Evolutionary conservation across 1,284 basidiomycete genomes (phyloP).

Genomic region (Pseudozyma thailandica): DNA sequence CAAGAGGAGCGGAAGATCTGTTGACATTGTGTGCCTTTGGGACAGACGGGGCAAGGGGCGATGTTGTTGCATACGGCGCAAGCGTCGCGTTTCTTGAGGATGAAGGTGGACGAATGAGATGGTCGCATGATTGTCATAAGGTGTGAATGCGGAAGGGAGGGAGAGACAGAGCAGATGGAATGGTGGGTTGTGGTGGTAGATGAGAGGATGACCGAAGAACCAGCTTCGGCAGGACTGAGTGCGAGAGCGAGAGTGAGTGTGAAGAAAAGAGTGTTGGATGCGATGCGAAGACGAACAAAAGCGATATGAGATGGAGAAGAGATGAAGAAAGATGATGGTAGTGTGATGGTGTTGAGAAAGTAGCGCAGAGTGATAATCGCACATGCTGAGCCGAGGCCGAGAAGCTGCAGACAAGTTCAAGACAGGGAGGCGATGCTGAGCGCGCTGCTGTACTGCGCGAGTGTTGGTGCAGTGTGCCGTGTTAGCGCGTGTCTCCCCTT

Average conservation of each 20-base stretch:
- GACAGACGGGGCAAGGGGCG: conserved; percentile 38
- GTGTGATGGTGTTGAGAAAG: conserved; percentile 1
- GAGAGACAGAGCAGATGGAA: background rate
- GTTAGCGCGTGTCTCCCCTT: background rate
- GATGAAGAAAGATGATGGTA: background rate
- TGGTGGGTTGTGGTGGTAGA: background rate
- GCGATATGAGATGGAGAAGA: background rate
- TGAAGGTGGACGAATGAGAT: conserved; percentile 28
- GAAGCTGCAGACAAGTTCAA: too few species aligned
- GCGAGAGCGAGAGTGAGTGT: too few species aligned
- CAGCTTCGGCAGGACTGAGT: conserved; percentile 18
- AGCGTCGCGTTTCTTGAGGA: conserved; percentile 40
- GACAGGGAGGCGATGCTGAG: too few species aligned
- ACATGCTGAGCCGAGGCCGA: too few species aligned
- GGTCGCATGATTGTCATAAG: conserved; percentile 9
- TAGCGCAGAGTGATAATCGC: background rate
- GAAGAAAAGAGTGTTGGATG: background rate
- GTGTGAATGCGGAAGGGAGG: conserved; percentile 3
- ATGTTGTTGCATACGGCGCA: conserved; percentile 51
- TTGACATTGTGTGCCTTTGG: conserved; percentile 43
- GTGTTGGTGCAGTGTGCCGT: too few species aligned
- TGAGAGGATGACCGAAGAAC: conserved; percentile 13
- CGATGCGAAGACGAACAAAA: background rate
- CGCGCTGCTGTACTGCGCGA: too few species aligned
- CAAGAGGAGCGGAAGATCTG: conserved; percentile 50